phyloP scores from a whole-genome alignment of 2,329 filamentous ascomycete species.

The Alternaria hordeiaustralica region DNA sequence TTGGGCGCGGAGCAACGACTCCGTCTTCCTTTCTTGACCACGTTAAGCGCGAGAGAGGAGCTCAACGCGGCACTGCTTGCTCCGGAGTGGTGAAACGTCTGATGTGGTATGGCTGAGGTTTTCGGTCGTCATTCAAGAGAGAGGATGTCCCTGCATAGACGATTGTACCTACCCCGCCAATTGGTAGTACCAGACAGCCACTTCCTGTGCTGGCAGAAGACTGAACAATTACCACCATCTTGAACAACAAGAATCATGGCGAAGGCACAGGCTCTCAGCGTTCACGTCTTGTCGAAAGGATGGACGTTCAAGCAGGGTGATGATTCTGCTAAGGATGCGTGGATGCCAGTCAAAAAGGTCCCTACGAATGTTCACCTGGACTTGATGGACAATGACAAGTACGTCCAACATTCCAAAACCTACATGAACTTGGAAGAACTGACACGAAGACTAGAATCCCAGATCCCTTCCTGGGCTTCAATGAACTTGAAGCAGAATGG shows the following conservation, averaged over 20 bases:
- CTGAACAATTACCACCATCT: background rate
- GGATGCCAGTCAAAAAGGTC: conserved; percentile 54
- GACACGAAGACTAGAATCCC: conserved; percentile 49
- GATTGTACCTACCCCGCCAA: conserved; percentile 9
- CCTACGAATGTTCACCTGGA: conserved; percentile 59
- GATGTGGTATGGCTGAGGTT: conserved; percentile 28
- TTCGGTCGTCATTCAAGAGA: conserved; percentile 7
- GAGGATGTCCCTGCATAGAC: no score
- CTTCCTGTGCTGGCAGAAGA: conserved; percentile 3
- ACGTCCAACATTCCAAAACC: conserved; percentile 19
- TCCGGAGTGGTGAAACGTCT: conserved; percentile 35
- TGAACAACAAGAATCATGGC: conserved; percentile 29
- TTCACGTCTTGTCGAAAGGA: conserved; percentile 46
- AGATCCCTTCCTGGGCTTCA: conserved; percentile 59
- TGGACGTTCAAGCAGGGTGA: conserved; percentile 57
- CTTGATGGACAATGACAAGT: conserved; percentile 56
- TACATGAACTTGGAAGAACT: background rate
- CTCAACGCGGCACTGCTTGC: conserved; percentile 33
- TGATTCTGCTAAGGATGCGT: conserved; percentile 47
- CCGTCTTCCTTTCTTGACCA: conserved; percentile 21
- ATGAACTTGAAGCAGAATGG: conserved; percentile 58
- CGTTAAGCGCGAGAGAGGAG: conserved; percentile 33
- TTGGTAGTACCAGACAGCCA: conserved; percentile 1
- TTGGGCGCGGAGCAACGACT: conserved; percentile 27
- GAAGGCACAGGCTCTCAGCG: conserved; percentile 27